phyloP scores from a whole-genome alignment of 148 eudicot genomes.

The Pharnaceum exiguum region DNA sequence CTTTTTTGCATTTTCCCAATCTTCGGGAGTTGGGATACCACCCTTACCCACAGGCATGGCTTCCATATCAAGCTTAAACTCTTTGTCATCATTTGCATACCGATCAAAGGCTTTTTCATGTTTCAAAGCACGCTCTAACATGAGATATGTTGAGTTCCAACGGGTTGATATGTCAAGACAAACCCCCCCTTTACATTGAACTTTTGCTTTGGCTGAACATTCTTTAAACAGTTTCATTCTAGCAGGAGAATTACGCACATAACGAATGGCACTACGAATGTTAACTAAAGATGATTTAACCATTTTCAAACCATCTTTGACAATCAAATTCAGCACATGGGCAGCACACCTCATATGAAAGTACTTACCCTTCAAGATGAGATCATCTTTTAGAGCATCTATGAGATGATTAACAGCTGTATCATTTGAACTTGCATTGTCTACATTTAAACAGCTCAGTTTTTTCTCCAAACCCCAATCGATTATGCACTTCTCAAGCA shows the following conservation, averaged over 20 bases:
- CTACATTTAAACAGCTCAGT: slow-evolving; percentile 8
- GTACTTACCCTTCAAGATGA: neutral
- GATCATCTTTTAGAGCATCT: neutral
- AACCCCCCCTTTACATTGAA: neutral
- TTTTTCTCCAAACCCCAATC: slow-evolving; percentile 15
- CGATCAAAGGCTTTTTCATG: slow-evolving; percentile 2
- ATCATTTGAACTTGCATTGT: slow-evolving; percentile 21
- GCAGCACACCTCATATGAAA: slow-evolving; percentile 23
- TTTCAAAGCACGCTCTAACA: slow-evolving; percentile 9
- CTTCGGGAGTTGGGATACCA: no score
- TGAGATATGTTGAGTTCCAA: slow-evolving; percentile 18
- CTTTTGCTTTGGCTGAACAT: neutral
- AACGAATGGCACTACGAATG: neutral
- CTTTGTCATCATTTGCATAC: no score
- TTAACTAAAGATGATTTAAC: neutral
- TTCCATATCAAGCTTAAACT: no score
- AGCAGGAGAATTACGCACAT: slow-evolving; percentile 8
- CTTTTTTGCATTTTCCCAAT: neutral
- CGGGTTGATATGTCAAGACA: slow-evolving; percentile 14
- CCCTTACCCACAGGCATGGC: no score
- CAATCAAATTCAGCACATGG: slow-evolving; percentile 17
- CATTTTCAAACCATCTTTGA: slow-evolving; percentile 7
- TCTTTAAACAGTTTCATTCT: neutral
- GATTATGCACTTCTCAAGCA: slow-evolving; percentile 12
- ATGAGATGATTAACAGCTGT: slow-evolving; percentile 1